Base-by-base conservation (phyloP, 1,139 yeast species). In the Pneumocystis carinii region DNA sequence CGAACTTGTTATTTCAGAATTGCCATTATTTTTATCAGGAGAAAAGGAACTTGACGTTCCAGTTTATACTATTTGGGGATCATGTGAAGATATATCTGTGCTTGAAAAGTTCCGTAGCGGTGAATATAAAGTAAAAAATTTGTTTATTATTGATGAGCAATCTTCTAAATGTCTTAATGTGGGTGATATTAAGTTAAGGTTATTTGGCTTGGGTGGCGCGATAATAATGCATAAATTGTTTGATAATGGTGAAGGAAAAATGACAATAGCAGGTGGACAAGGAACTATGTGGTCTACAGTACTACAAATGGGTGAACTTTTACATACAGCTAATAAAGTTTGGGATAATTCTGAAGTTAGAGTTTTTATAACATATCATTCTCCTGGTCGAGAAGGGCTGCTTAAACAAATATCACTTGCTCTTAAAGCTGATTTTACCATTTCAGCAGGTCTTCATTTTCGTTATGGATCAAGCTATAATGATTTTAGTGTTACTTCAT, bases 221-320 rank as follows among this genome's bases (percentile, higher is more conserved):
- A 72, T 86, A 59, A 82, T 86, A 57, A 79, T 83, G 66, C 86
- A 85, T 67, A 82, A 84, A 67, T 75, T 87, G 62, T 86, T 87
- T 70, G 88, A 86, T 69, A 83, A 82, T 66, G 94, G 92, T 1
- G 69, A 75, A 72, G 72, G 78, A 66, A 67, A 70, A 24, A 66
- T 73, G n/a, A 70, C 75, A 24, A 78, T 81, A 41, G 81, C 85
- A 27, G 95, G 95, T 0, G 85, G 84, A 66, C 80, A 83, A 14
- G 92, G 94, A 1, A 84, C 85, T 66, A 78, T 85, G 66, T 87
- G 95, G 95, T 80, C 85, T 38, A 84, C 87, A 8, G 75, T 85
- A 65, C 73, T 85, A 60, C 94, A 87, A 71, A 75, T 87, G 56
- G 90, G 92, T 2, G 84, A 83, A 71, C 75, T 83, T 61, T 75